Evolutionary conservation across 2,329 filamentous ascomycete genomes (phyloP).

Genomic region (Diaporthe sp.): DNA sequence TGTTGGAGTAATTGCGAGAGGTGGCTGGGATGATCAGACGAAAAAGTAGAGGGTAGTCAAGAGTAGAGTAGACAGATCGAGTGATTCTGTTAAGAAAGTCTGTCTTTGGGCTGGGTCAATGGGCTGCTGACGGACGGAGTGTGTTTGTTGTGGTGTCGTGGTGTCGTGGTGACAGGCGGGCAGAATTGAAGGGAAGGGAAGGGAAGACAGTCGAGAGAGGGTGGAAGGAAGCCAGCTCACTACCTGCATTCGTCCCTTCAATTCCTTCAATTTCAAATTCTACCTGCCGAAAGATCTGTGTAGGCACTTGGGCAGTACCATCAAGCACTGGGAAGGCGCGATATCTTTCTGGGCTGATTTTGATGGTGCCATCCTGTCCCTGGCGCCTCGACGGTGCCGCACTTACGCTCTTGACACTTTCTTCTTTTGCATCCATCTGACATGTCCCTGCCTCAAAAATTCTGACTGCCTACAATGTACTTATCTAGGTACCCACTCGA

Average conservation of each 20-base stretch:
- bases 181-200: not conserved
- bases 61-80: too few relatives aligned
- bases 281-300: conserved; percentile 12
- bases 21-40: too few relatives aligned
- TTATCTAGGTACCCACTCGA: not conserved
- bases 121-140: too few relatives aligned
- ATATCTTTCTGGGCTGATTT: not conserved
- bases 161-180: too few relatives aligned
- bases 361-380: conserved; percentile 1
- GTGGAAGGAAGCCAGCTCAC: conserved; percentile 14
- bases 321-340: conserved; percentile 24
- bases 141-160: too few relatives aligned
- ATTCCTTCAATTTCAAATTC: not conserved
- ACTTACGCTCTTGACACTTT: not conserved
- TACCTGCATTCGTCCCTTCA: conserved; percentile 3
- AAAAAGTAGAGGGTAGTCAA: too few relatives aligned
- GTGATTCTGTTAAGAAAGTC: too few relatives aligned
- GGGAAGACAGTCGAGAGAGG: conserved; percentile 10
- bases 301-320: conserved; percentile 21
- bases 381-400: conserved; percentile 16
- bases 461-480: conserved; percentile 4
- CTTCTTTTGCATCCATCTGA: not conserved
- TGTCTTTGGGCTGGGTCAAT: too few relatives aligned
- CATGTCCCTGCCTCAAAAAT: conserved; percentile 1
- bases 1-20: too few relatives aligned